Evolutionary conservation across 2,329 filamentous ascomycete species (phyloP), one percentile per base, ranked within the genome.

Genomic region (Helicocarpus griseus): DNA sequence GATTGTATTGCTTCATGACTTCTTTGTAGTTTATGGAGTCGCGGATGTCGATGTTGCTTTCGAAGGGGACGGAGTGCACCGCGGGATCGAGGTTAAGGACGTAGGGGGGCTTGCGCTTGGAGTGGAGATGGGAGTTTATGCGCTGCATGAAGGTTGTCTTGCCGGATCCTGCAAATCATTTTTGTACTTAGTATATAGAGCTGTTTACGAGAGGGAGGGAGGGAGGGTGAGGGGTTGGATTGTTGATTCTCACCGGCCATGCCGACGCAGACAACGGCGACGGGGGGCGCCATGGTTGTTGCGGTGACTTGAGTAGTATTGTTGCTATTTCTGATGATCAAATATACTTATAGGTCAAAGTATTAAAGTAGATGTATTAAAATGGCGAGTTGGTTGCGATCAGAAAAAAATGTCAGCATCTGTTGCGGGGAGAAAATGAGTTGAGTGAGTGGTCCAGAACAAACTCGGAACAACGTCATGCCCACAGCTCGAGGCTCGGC

Each of bases 71-170:
- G 59, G 85, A 88, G 63, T 90, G 80, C 7, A 98, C 93, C 38
- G 94, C 93, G 1, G 93, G 93, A 66, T 98, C 93, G 56, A 98
- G 85, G 70, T 98, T 98, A 66, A 98, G 83, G 53, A 97, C 89
- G 69, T 98, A 98, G 4, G 94, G 93, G 1, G 89, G 83, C 17
- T 84, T 80, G 53, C 85, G 81, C 63, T 90, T 80, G 4, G 79
- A 79, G 66, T 97, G 91, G 3, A 98, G 83, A 66, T 98, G 80
- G 0, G 91, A 86, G 69, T 96, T 96, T 63, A 98, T 93, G 63
- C 93, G 83, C 68, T 97, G 91, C 91, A 98, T 97, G 66, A 98
- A 98, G 0, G 94, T 98, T n/a, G 93, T 98, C 76, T 98, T 98
- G 63, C 93, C 93, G 14, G 89, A 95, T 61, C 93, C 85, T 87